phyloP scores from a whole-genome alignment of 495 filamentous ascomycete genomes.

The Niebla homalea region DNA sequence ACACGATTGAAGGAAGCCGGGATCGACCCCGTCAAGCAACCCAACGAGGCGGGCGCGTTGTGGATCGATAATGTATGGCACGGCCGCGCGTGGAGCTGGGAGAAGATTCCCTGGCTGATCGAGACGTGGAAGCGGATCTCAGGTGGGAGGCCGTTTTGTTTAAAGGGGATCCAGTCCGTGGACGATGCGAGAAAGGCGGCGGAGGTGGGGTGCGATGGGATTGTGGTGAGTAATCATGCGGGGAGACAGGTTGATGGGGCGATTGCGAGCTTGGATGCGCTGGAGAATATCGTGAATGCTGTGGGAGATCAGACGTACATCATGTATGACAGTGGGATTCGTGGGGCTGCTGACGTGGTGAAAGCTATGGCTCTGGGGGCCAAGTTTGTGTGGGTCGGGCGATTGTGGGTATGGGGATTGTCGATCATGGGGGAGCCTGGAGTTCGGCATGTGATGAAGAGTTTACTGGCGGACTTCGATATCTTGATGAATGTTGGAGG shows the following conservation, averaged over 20 bases:
- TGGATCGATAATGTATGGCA: conserved; percentile 60
- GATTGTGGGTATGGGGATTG: conserved; percentile 50
- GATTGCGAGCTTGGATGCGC: conserved; percentile 46
- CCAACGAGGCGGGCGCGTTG: conserved; percentile 37
- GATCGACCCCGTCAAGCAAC: conserved; percentile 38
- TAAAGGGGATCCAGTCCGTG: conserved; percentile 46
- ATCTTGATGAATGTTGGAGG: conserved; percentile 54
- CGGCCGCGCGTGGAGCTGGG: conserved; percentile 45
- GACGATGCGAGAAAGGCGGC: conserved; percentile 40
- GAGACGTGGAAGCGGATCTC: conserved; percentile 37
- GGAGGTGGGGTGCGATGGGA: conserved; percentile 40
- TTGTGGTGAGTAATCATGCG: conserved; percentile 49
- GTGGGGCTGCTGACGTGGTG: conserved; percentile 42
- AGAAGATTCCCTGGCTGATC: conserved; percentile 42
- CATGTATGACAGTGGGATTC: conserved; percentile 51
- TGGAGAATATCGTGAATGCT: conserved; percentile 48
- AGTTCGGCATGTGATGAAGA: conserved; percentile 52
- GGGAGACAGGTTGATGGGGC: conserved; percentile 53
- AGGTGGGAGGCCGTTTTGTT: conserved; percentile 40
- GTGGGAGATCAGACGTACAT: conserved; percentile 39
- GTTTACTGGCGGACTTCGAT: conserved; percentile 52
- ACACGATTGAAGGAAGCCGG: conserved; percentile 34
- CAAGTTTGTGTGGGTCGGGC: conserved; percentile 49
- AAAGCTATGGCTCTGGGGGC: conserved; percentile 54
- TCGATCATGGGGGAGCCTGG: conserved; percentile 47